These are phyloP conservation scores for Macrolepiota albuminosa DNA, from an alignment of 768 basidiomycete genomes.

Conservation along the genomic window DNA sequence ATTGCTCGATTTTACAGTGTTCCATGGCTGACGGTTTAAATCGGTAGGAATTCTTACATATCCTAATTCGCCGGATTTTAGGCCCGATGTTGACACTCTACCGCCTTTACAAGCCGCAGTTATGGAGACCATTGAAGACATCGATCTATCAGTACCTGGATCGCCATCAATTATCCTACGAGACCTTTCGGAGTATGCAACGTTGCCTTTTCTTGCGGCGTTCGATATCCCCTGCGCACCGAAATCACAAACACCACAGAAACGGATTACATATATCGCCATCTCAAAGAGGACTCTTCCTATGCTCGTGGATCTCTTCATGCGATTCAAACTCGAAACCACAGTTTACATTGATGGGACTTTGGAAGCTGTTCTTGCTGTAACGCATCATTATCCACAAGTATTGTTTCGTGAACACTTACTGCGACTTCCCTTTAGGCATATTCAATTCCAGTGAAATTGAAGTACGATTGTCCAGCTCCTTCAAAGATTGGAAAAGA, in stretches of 20 bases:
- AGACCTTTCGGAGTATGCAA: constrained; percentile 82
- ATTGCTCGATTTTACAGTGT: background rate
- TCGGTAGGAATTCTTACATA: constrained; percentile 71
- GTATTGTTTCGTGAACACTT: background rate
- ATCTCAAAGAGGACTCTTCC: constrained; percentile 89
- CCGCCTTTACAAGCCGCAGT: constrained; percentile 77
- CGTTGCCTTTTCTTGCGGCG: constrained; percentile 81
- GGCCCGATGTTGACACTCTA: constrained; percentile 81
- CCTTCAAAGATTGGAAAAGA: constrained; percentile 88
- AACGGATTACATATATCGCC: constrained; percentile 83
- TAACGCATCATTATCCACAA: constrained; percentile 27
- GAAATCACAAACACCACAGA: constrained; percentile 41
- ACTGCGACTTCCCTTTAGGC: constrained; percentile 41
- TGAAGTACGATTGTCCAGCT: constrained; percentile 92
- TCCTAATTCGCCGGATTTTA: constrained; percentile 75
- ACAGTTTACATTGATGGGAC: constrained; percentile 80
- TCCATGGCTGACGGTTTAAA: background rate
- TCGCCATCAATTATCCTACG: constrained; percentile 71
- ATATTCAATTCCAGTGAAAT: constrained; percentile 85
- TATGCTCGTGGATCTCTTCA: constrained; percentile 70
- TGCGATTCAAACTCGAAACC: constrained; percentile 52
- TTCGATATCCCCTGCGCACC: constrained; percentile 51
- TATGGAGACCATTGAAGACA: constrained; percentile 60
- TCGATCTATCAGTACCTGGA: constrained; percentile 60
- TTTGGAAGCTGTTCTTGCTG: constrained; percentile 76